These are phyloP conservation scores for Stephanodiscus triporus DNA, from an alignment of 108 stramenopile species.

Conservation along the genomic window DNA sequence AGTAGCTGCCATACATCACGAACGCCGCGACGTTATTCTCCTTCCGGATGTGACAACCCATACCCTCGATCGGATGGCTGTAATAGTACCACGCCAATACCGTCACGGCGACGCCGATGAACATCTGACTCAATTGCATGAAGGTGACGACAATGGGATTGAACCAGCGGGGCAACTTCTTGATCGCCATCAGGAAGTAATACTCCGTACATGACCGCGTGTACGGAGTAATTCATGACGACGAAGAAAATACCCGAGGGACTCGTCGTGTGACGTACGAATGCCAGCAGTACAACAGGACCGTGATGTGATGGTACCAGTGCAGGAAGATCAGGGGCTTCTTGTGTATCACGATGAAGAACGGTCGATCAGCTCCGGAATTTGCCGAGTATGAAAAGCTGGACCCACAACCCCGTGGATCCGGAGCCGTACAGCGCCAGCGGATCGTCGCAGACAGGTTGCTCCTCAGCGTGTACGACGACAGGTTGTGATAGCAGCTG, in stretches of 20 bases:
- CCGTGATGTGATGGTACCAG: conserved; percentile 99
- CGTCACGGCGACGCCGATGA: conserved; percentile 87
- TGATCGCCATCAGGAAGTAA: conserved; percentile 94
- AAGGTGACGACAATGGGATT: conserved; percentile 89
- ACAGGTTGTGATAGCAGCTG: conserved; percentile 86
- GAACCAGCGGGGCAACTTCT: conserved; percentile 78
- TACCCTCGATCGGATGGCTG: conserved; percentile 40
- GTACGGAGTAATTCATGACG: conserved; percentile 99
- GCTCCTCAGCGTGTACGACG: conserved; percentile 52
- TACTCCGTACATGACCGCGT: conserved; percentile 99
- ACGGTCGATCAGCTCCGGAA: conserved; percentile 95
- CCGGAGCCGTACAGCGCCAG: conserved; percentile 75
- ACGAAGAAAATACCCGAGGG: conserved; percentile 95
- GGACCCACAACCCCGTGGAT: conserved; percentile 90
- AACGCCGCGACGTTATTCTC: conserved; percentile 89
- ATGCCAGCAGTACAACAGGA: conserved; percentile 97
- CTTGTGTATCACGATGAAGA: conserved; percentile 97
- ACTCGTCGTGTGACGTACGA: conserved; percentile 86
- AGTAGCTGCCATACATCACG: conserved; percentile 90
- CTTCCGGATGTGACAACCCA: conserved; percentile 61
- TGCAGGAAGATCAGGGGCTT: conserved; percentile 96
- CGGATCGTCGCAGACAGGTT: conserved; percentile 83
- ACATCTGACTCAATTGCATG: conserved; percentile 94
- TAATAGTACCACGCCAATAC: conserved; percentile 71
- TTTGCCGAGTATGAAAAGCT: conserved; percentile 92